A percentile compares a stretch with the other conserved stretches of the same genome.
Conservation (phyloP, 2,329 filamentous ascomycete species). For the Nigrospora oryzae region DNA sequence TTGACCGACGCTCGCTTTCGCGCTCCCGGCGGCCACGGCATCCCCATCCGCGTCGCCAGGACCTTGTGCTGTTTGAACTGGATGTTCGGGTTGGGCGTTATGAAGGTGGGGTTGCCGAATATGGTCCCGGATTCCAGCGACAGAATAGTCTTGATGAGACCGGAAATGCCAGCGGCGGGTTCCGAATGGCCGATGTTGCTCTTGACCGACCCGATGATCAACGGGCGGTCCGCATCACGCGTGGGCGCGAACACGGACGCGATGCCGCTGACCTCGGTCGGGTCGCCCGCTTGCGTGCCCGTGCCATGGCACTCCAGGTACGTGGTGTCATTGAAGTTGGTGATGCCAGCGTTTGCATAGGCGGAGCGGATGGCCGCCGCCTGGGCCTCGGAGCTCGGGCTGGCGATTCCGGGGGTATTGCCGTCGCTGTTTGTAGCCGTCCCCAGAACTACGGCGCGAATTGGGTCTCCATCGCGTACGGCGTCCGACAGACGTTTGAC, state of each 20-base stretch:
- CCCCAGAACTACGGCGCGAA: background rate
- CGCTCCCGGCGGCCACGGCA: conserved; percentile 10
- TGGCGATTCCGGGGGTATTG: background rate
- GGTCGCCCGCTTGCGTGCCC: conserved; percentile 14
- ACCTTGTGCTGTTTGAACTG: too few relatives aligned
- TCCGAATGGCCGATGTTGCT: conserved; percentile 24
- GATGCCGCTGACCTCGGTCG: conserved; percentile 22
- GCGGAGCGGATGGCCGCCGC: background rate
- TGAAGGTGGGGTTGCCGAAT: conserved; percentile 14
- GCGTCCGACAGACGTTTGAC: background rate
- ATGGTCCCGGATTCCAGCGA: conserved; percentile 19
- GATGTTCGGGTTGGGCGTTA: conserved; percentile 11
- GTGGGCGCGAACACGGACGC: conserved; percentile 7
- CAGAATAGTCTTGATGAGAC: conserved; percentile 21
- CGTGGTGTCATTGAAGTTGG: background rate
- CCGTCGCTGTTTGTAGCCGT: background rate
- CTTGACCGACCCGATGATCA: conserved; percentile 11
- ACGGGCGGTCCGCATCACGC: background rate
- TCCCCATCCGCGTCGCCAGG: conserved; percentile 4
- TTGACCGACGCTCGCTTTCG: too few relatives aligned
- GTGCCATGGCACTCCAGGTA: background rate
- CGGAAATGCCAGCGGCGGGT: conserved; percentile 15
- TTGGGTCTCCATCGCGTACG: background rate
- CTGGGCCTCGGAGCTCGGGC: background rate
- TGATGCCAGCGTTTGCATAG: conserved; percentile 8